Evolutionary conservation across 805 yeast genomes (phyloP), one percentile per base, ranked within the genome.

Genomic region (Zygosaccharomyces lentus): DNA sequence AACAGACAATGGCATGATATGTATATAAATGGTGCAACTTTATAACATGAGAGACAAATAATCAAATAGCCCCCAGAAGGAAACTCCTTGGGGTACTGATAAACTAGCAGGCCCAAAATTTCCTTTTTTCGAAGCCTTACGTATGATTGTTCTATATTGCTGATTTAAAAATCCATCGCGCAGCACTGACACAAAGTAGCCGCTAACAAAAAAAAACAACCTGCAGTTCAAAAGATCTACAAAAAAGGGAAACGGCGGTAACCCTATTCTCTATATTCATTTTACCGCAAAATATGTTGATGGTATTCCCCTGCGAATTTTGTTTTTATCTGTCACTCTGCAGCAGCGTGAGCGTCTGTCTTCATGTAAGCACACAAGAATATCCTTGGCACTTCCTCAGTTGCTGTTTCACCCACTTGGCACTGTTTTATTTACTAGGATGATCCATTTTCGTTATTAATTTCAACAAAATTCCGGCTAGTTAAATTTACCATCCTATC

Each of bases 371-470:
- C 26, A 17, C 41, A 26, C 41, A 15, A 25, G 41, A 27, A 27
- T 37, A 37, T 25, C 34, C 41, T 9, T 37, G 41, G 41, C 41
- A 38, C n/a, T 23, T 38, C 26, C 17, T 38, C 34, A 27, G 41
- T 16, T 38, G 31, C 23, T 19, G 25, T 23, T 27, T 38, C 34
- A 38, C 41, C 8, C 31, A 38, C 23, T 16, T 38, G 23, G 34
- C 31, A 9, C 21, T 38, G 24, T 4, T 27, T 4, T 38, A 31
- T 12, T 15, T 38, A 7, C 31, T 38, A 9, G 31, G 41, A 16
- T 27, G 31, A 35, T 6, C 6, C n/a, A 19, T 19, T 19, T 19
- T 19, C 5, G n/a, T 19, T 17, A 24, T 34, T 34, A 12, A n/a
- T 3, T 34, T 9, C 12, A 34, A 15, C 21, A 15, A 19, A 19